Percentiles rank a stretch among this genome's conserved stretches.
Conservation (phyloP, 257 asterid genomes). For the Solanum boliviense region DNA sequence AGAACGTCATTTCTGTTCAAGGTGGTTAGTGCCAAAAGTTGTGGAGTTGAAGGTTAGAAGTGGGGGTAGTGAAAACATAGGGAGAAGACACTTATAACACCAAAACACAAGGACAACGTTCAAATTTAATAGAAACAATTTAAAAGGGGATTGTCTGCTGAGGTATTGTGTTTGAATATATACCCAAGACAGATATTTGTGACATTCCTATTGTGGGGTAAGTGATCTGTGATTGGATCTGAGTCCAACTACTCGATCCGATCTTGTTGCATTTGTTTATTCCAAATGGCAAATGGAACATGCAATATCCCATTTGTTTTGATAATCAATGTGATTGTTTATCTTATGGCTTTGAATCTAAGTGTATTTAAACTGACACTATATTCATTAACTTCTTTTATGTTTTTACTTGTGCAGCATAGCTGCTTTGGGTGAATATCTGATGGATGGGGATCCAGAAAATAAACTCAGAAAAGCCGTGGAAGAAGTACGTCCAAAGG, state of each 20-base stretch:
- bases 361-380: neutral
- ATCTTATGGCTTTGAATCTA: neutral
- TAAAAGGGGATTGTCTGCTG: neutral
- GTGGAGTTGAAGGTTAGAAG: neutral
- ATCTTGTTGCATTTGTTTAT: neutral
- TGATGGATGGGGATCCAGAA: slow-evolving; percentile 15
- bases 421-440: slow-evolving; percentile 20
- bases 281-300: neutral
- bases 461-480: slow-evolving; percentile 16
- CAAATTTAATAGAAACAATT: neutral
- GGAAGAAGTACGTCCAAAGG: slow-evolving; percentile 18
- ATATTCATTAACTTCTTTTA: neutral
- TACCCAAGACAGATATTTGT: neutral
- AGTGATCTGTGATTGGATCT: neutral
- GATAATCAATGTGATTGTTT: neutral
- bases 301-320: neutral
- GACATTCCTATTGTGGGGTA: neutral
- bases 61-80: neutral
- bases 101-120: neutral
- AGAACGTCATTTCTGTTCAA: neutral
- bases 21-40: neutral
- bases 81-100: neutral
- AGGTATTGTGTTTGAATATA: neutral
- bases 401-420: slow-evolving; percentile 11
- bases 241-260: neutral